These are phyloP conservation scores for Sextonia rubra DNA, from an alignment of 164 flowering plant genomes.

Conservation along the genomic window DNA sequence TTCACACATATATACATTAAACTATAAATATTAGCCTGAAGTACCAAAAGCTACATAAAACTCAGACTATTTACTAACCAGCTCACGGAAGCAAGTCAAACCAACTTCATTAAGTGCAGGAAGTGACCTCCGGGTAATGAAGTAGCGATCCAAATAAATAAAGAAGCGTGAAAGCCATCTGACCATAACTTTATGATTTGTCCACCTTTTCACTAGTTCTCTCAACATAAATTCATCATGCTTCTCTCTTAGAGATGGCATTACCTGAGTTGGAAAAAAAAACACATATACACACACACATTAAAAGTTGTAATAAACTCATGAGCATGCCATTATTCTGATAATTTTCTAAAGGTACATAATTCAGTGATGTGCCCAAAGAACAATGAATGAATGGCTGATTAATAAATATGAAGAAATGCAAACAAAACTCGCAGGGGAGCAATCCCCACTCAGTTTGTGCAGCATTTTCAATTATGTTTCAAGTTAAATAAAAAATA, in stretches of 20 bases:
- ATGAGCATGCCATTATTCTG: background rate
- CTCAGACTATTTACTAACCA: conserved; percentile 36
- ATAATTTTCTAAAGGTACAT: background rate
- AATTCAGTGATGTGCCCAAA: too few relatives aligned
- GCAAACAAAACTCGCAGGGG: background rate
- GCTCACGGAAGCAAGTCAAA: conserved; percentile 82
- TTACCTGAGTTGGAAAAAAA: conserved; percentile 40
- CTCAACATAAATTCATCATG: conserved; percentile 95
- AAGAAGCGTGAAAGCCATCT: conserved; percentile 97
- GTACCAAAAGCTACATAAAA: background rate
- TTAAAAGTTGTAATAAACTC: background rate
- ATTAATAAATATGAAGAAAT: too few relatives aligned
- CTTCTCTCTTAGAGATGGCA: conserved; percentile 86
- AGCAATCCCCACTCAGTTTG: background rate
- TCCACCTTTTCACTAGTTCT: conserved; percentile 94
- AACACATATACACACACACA: too few relatives aligned
- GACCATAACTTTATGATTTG: conserved; percentile 92
- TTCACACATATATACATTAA: too few relatives aligned
- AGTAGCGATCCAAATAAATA: conserved; percentile 82
- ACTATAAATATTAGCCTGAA: too few relatives aligned
- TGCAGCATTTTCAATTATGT: background rate
- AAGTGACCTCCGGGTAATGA: conserved; percentile 82
- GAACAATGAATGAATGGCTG: background rate
- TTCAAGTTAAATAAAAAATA: background rate
- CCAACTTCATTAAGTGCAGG: conserved; percentile 89